Base-by-base conservation (phyloP, 495 filamentous ascomycete species). In the Penicillium riverlandense region DNA sequence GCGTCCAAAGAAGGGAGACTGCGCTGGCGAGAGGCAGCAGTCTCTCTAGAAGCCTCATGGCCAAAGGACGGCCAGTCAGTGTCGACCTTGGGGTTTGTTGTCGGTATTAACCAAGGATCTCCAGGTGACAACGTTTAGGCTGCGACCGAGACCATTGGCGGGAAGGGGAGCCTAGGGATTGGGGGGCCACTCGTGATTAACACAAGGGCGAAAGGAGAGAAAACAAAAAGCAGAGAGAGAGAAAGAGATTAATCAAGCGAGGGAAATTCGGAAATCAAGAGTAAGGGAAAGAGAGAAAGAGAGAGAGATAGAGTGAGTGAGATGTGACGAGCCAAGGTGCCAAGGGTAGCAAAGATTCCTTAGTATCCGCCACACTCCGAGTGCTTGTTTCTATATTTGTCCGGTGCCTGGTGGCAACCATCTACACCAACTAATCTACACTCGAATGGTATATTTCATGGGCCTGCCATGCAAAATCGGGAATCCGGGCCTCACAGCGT, bases 381-480 rank as follows among this genome's bases (percentile, higher is more conserved):
- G 15, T 4, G 22, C 22, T 22, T 22, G 22, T 22, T 22, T 4
- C 22, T 22, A 22, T 22, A 22, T 22, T 22, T 22, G 22, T 22
- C 22, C 22, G 22, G 22, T 3, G 22, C 22, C 22, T 22, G 22
- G 15, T 22, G 22, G 22, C 32, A 8, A 34, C 32, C 7, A 34
- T 34, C n/a, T 22, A 22, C 22, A 22, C 6, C 0, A 22, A 22
- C 6, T 22, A 22, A 22, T 22, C 22, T 22, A 22, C 22, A 22
- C 22, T 22, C 1, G 50, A 54, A 65, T 95, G 88, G 53, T 80
- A 95, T 40, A 84, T 68, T 48, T 74, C 64, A 62, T 95, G 88
- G 4, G 88, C 88, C 13, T 71, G 49, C 55, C 82, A 73, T 7
- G 88, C 88, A 64, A 90, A 92, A 10, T 66, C 47, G 0, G 88